Percentiles rank a stretch among this genome's conserved stretches.
Conservation (phyloP, 192 early-diverging fungal species). For the Physocladia obscura region DNA sequence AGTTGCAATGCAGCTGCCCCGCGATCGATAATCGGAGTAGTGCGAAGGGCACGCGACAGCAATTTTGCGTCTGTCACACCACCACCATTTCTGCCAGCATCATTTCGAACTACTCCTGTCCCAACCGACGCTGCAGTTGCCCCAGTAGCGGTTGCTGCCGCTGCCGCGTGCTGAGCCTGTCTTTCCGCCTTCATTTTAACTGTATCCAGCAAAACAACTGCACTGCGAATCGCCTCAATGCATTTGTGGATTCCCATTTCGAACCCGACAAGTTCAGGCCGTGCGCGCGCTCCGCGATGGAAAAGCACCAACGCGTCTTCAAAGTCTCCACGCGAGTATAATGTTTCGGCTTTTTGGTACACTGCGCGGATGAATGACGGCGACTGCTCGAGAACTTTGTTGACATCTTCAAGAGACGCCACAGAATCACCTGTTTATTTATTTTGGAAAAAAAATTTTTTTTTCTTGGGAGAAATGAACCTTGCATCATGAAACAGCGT, state of each 20-base stretch:
- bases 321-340: constrained; percentile 48
- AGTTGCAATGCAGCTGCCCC: constrained; percentile 6
- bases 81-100: background rate
- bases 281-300: constrained; percentile 42
- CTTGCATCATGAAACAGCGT: constrained; percentile 40
- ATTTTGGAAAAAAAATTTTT: background rate
- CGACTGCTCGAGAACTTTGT: constrained; percentile 30
- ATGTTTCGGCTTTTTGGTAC: constrained; percentile 51
- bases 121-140: background rate
- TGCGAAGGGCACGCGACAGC: background rate
- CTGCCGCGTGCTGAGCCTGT: background rate
- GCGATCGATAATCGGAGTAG: background rate
- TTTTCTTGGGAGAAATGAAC: background rate
- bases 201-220: constrained; percentile 33
- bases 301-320: constrained; percentile 51
- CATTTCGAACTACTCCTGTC: background rate
- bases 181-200: constrained; percentile 23
- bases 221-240: constrained; percentile 42
- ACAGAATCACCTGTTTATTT: constrained; percentile 30
- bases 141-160: no score
- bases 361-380: constrained; percentile 39
- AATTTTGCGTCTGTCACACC: background rate
- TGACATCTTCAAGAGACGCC: constrained; percentile 40
- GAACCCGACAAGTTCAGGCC: constrained; percentile 47
- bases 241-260: constrained; percentile 48